phyloP scores from a whole-genome alignment of 1,139 yeast genomes.

The Yamadazyma oceani region DNA sequence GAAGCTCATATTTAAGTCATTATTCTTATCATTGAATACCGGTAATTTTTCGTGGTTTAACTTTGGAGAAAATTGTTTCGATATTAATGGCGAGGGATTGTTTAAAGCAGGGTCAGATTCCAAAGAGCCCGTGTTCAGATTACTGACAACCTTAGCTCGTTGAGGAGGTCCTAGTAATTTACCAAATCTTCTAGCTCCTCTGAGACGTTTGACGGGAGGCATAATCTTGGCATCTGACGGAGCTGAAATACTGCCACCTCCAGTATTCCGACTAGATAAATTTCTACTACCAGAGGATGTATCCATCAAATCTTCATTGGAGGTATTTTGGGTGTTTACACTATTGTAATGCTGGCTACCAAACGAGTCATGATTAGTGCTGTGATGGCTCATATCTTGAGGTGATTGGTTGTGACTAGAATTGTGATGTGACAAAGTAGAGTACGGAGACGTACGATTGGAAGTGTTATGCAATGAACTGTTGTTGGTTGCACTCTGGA shows the following conservation, averaged over 20 bases:
- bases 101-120: background rate
- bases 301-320: background rate
- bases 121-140: background rate
- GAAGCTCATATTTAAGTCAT: constrained; percentile 9
- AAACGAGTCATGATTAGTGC: constrained; percentile 2
- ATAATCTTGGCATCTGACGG: constrained; percentile 4
- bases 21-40: background rate
- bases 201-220: constrained; percentile 19
- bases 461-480: background rate
- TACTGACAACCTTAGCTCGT: constrained; percentile 1
- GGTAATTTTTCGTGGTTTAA: background rate
- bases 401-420: background rate
- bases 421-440: background rate
- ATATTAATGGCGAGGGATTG: background rate
- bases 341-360: background rate
- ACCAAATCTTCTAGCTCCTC: constrained; percentile 37
- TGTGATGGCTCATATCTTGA: constrained; percentile 1
- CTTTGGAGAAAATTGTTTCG: background rate
- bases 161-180: constrained; percentile 32
- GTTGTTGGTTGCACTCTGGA: no score
- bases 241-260: background rate
- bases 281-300: constrained; percentile 1
- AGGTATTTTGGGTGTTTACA: constrained; percentile 1
- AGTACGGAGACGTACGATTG: background rate
- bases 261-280: constrained; percentile 3